phyloP scores from a whole-genome alignment of 345 rosid genomes.

The Moricandia moricandioides region DNA sequence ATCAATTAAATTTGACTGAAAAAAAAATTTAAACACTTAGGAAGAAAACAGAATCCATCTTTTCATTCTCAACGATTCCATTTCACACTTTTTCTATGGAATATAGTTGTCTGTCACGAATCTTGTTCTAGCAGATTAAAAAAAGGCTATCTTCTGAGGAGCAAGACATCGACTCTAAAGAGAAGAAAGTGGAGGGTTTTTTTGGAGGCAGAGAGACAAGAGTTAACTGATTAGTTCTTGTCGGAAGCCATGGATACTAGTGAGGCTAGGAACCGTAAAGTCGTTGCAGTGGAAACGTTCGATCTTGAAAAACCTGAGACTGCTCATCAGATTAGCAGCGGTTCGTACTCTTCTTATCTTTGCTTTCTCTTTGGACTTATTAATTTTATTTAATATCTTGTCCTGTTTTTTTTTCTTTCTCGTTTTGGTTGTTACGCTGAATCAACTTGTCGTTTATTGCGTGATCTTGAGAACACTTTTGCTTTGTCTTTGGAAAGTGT shows the following conservation, averaged over 20 bases:
- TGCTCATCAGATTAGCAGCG: constrained; percentile 83
- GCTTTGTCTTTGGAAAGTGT: not conserved
- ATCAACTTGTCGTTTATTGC: constrained; percentile 26
- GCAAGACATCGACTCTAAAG: not conserved
- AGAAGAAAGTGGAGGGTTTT: not conserved
- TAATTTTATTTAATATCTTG: not conserved
- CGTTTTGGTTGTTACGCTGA: not conserved
- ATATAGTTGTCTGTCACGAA: constrained; percentile 5
- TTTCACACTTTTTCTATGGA: constrained; percentile 22
- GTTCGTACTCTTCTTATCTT: constrained; percentile 31
- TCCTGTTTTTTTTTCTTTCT: not conserved
- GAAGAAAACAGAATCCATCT: not conserved
- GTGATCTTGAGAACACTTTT: not conserved
- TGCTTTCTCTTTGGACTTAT: not conserved
- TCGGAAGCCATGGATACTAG: constrained; percentile 32
- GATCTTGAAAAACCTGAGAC: constrained; percentile 60
- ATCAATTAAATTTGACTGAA: constrained; percentile 16
- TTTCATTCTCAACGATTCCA: constrained; percentile 6
- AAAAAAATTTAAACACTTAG: not conserved
- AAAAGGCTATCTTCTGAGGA: constrained; percentile 29
- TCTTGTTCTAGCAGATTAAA: constrained; percentile 7
- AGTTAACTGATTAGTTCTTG: not conserved
- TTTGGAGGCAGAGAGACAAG: not conserved
- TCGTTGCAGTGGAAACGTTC: constrained; percentile 27
- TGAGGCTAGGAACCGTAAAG: constrained; percentile 31